Evolutionary conservation across 805 yeast species (phyloP).

Genomic region (Yamadazyma paraphyllophila): DNA sequence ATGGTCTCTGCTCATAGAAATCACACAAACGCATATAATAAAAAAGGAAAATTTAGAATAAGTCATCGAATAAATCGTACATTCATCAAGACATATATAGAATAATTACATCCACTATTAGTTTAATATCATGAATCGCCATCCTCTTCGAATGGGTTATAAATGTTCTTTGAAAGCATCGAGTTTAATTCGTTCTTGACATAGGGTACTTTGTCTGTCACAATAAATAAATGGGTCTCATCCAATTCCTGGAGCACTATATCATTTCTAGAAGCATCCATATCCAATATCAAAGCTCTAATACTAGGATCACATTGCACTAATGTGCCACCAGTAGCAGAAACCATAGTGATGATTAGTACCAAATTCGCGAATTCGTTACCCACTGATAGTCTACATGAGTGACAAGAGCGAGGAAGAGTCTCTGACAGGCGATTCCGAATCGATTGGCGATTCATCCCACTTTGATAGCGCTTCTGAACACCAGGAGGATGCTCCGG

Average conservation of each 20-base stretch:
- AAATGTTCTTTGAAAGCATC: slow-evolving; percentile 77
- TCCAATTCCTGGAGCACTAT: slow-evolving; percentile 76
- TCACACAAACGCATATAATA: neutral
- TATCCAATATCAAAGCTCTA: slow-evolving; percentile 76
- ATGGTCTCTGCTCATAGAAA: neutral
- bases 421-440: neutral
- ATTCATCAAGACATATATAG: neutral
- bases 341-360: slow-evolving; percentile 28
- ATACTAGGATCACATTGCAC: slow-evolving; percentile 85
- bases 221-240: slow-evolving; percentile 84
- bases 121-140: slow-evolving; percentile 19
- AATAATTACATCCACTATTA: neutral
- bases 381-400: neutral
- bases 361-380: slow-evolving; percentile 1
- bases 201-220: slow-evolving; percentile 68
- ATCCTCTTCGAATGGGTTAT: slow-evolving; percentile 79
- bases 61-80: neutral
- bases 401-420: neutral
- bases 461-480: slow-evolving; percentile 1
- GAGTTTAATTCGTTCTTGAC: slow-evolving; percentile 76
- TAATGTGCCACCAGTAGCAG: slow-evolving; percentile 43
- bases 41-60: neutral
- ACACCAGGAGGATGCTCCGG: neutral
- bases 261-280: slow-evolving; percentile 75
- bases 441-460: slow-evolving; percentile 3